Evolutionary conservation across 768 basidiomycete species (phyloP), one percentile per base, ranked within the genome.

Genomic region (Pisolithus albus): DNA sequence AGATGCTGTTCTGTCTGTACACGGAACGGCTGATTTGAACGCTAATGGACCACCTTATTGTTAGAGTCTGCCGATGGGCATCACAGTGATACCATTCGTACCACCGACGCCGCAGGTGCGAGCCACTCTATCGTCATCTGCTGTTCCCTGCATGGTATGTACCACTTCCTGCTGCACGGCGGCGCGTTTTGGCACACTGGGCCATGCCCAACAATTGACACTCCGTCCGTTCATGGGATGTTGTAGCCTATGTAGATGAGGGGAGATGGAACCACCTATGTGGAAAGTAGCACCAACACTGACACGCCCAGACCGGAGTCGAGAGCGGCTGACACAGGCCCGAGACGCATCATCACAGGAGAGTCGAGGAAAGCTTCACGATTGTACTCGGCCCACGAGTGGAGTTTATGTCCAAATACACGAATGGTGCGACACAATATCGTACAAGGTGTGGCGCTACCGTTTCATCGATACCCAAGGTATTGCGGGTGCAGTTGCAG

Each of bases 361-460:
- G 23, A 7, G 26, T 15, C 13, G 26, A 11, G n/a, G 5, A 4
- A 23, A 4, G 62, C 72, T 57, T n/a, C n/a, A n/a, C 54, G 87
- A 56, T 87, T 87, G 66, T 86, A 86, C 65, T 88, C 86, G 18
- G 84, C 78, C 86, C 84, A 87, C 70, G 80, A 86, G 6, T 77
- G 68, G 61, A 88, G 88, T 61, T 82, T 72, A 54, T 76, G 76
- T 43, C 67, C n/a, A n/a, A n/a, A n/a, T 67, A 37, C 1, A 53
- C 4, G 53, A 21, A 36, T 4, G 45, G 9, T 47, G 6, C n/a
- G 7, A 39, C 30, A 67, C 83, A 51, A 68, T 88, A 88, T 58
- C 80, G 81, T 53, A 84, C 64, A 53, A 78, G 74, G 23, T 77
- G 47, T 80, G 75, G 5, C 85, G 86, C 66, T 81, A 86, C 62